Base-by-base conservation (phyloP, 2,329 filamentous ascomycete genomes). In the Didymella pomorum region DNA sequence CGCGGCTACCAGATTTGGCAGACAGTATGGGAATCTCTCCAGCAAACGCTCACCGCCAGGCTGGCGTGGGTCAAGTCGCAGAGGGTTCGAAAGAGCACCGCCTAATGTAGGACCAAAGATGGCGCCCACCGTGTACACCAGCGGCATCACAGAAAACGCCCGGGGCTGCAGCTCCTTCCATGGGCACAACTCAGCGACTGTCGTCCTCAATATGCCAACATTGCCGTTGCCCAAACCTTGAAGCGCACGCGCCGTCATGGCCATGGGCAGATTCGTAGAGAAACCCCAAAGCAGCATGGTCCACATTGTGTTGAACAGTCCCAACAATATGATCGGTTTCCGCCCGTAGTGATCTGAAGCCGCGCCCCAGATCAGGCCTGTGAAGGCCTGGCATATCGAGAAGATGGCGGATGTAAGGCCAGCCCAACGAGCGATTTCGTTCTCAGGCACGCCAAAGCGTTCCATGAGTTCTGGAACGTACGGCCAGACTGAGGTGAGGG, bases 111-210 rank as follows among this genome's bases (percentile, higher is more conserved):
- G 94, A 0, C 94, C 94, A 66, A 97, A 90, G 35, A 97, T 92
- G 33, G 88, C 90, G 0, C 94, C 94, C 51, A 97, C 81, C 11
- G 89, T 93, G 90, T 92, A 98, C 1, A 90, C 91, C 16, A 98
- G 79, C 4, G 94, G 94, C 93, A 98, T 97, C 44, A 98, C 83
- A 63, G 89, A 93, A 76, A 98, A 98, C 0, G 95, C 95, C 51
- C 87, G 83, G 0, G 94, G 93, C 71, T 97, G 94, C 7, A 97
- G 82, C 71, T 93, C 90, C 74, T 78, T 92, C 75, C 95, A 88
- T 0, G 92, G 91, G 1, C 97, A 93, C 84, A 97, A 88, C 76
- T 97, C 94, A 0, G 94, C 94, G 2, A 97, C 93, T 80, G 95
- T 92, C 16, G 92, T 96, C 64, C 93, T 82, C 63, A 97, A 89